Percentiles rank a stretch among this genome's conserved stretches.
These are phyloP conservation scores for Pterocarpus macrocarpus DNA, from an alignment of 306 rosid genomes.

Conservation along the genomic window DNA sequence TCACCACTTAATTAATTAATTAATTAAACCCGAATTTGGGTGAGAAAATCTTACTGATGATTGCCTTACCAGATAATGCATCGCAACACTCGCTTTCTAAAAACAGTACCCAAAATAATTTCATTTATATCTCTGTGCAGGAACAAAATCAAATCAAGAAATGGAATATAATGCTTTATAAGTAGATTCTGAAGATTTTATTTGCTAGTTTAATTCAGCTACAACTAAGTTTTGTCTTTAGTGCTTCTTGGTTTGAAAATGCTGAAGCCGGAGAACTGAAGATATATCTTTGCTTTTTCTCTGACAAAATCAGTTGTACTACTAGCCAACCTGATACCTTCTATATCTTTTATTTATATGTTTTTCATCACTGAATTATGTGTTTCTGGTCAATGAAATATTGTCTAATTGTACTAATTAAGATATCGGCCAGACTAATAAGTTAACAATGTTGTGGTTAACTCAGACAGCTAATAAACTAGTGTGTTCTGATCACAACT, in stretches of 20 bases:
- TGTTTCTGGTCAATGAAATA: constrained; percentile 37
- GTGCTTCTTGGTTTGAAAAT: constrained; percentile 12
- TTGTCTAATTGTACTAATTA: constrained; percentile 14
- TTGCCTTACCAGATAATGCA: constrained; percentile 14
- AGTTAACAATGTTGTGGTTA: constrained; percentile 17
- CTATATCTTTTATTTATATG: constrained; percentile 10
- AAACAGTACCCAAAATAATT: constrained; percentile 32
- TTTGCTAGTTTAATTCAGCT: constrained; percentile 34
- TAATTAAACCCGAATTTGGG: no score
- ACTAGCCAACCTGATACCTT: constrained; percentile 9
- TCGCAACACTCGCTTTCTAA: constrained; percentile 3
- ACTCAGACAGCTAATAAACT: constrained; percentile 35
- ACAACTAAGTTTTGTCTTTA: constrained; percentile 40
- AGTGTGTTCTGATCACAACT: constrained; percentile 2
- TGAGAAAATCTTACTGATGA: not conserved
- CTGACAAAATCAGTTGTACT: constrained; percentile 12
- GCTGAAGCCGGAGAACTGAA: not conserved
- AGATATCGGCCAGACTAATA: constrained; percentile 15
- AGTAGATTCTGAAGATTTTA: constrained; percentile 33
- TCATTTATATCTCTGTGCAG: not conserved
- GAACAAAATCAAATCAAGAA: constrained; percentile 41
- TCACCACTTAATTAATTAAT: no score
- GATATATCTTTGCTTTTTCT: not conserved
- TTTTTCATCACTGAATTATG: constrained; percentile 14
- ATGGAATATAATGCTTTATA: constrained; percentile 12